phyloP scores from a whole-genome alignment of 306 rosid genomes.

The Medicago truncatula region DNA sequence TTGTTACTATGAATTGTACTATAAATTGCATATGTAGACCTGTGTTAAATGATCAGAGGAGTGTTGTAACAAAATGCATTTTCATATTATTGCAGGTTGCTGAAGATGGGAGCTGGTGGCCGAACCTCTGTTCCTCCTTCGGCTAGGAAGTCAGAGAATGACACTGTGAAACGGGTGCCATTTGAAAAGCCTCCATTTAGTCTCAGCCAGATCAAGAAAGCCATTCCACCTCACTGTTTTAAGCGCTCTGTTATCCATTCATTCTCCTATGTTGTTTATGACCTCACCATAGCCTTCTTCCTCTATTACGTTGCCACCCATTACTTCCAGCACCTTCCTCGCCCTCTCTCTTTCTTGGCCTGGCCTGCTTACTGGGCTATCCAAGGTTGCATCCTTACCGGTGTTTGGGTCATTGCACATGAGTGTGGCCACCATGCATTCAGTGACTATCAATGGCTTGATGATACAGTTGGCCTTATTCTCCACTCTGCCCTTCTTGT shows the following conservation, averaged over 20 bases:
- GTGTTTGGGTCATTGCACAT: constrained; percentile 95
- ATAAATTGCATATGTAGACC: not conserved
- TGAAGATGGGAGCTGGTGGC: constrained; percentile 95
- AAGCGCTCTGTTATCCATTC: constrained; percentile 75
- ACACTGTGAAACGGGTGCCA: constrained; percentile 69
- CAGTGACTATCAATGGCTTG: constrained; percentile 91
- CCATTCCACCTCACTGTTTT: constrained; percentile 87
- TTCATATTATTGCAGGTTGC: constrained; percentile 49
- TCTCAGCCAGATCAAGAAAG: constrained; percentile 75
- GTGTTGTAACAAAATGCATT: constrained; percentile 10
- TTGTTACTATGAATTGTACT: not conserved
- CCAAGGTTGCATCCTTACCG: constrained; percentile 90
- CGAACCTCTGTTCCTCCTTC: constrained; percentile 67
- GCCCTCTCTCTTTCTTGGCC: constrained; percentile 55
- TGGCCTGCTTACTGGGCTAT: constrained; percentile 75
- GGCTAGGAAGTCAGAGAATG: constrained; percentile 52
- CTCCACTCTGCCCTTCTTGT: constrained; percentile 91
- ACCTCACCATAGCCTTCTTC: constrained; percentile 59
- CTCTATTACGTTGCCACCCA: constrained; percentile 69
- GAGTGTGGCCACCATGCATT: constrained; percentile 99
- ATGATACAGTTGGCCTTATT: constrained; percentile 85
- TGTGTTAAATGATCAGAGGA: not conserved
- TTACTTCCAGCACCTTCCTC: constrained; percentile 58
- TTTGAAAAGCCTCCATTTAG: constrained; percentile 70
- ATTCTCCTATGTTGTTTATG: constrained; percentile 73